Evolutionary conservation across 176 grass and related monocot species (phyloP).

Genomic region (Alopecurus myosuroides): DNA sequence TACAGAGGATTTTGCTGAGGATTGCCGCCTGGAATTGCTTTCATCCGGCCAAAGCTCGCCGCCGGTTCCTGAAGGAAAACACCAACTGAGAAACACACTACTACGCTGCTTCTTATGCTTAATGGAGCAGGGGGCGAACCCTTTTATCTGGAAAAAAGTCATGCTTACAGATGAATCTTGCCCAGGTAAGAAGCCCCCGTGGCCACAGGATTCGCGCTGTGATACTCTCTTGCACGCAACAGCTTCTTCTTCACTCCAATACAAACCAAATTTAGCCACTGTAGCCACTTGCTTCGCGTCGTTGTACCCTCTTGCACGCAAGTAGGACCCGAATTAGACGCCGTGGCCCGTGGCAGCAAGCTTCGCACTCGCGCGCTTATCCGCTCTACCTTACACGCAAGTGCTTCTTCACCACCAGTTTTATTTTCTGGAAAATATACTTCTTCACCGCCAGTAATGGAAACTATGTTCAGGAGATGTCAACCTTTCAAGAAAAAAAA

Average conservation of each 20-base stretch:
- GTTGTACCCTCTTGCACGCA: not conserved
- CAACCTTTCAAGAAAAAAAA: not conserved
- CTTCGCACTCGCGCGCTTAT: not conserved
- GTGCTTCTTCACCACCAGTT: not conserved
- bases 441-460: not conserved
- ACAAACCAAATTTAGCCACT: not conserved
- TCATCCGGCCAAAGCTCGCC: not conserved
- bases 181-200: not conserved
- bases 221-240: not conserved
- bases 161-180: not conserved
- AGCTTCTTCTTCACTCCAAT: not conserved
- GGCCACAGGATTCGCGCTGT: not conserved
- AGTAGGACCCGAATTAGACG: not conserved
- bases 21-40: not conserved
- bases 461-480: not conserved
- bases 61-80: not conserved
- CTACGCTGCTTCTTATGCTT: not conserved
- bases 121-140: not conserved
- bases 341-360: not conserved
- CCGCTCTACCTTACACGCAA: not conserved
- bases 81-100: not conserved
- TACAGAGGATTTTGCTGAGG: not conserved
- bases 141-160: not conserved
- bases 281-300: not conserved
- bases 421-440: not conserved